These are phyloP conservation scores for Chrysanthemum seticuspe DNA, from an alignment of 129 eudicot species.

Conservation along the genomic window DNA sequence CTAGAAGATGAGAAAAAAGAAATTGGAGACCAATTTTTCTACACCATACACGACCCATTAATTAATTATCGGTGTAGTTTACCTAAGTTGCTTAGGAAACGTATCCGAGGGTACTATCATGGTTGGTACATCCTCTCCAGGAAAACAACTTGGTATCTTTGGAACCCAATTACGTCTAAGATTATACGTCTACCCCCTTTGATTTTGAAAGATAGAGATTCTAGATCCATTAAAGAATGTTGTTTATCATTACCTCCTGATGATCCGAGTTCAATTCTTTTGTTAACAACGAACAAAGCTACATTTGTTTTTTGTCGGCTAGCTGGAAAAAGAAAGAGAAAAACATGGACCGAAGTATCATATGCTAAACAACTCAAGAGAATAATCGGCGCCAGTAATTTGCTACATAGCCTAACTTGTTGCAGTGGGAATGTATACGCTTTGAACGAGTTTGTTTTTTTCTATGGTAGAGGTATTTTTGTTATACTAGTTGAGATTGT, in stretches of 20 bases:
- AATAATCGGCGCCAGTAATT: neutral
- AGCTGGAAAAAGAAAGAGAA: neutral
- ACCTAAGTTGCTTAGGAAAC: neutral
- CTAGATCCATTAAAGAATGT: neutral
- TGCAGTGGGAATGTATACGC: neutral
- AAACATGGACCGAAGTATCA: neutral
- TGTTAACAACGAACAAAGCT: neutral
- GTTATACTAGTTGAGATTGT: neutral
- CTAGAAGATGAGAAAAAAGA: neutral
- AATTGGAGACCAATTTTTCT: neutral
- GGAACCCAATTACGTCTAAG: neutral
- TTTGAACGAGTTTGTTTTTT: neutral
- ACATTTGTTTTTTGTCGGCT: neutral
- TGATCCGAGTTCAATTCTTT: neutral
- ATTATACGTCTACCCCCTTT: too few relatives aligned
- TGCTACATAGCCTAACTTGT: neutral
- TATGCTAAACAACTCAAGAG: neutral
- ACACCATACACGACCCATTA: neutral
- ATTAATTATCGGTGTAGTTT: neutral
- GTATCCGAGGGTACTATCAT: too few relatives aligned
- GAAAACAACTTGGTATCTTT: too few relatives aligned
- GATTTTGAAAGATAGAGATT: neutral
- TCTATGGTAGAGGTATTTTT: neutral
- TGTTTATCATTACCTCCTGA: neutral
- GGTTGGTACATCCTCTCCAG: too few relatives aligned